These are phyloP conservation scores for Pseudonectria buxi DNA, from an alignment of 2,329 filamentous ascomycete species.

Conservation along the genomic window DNA sequence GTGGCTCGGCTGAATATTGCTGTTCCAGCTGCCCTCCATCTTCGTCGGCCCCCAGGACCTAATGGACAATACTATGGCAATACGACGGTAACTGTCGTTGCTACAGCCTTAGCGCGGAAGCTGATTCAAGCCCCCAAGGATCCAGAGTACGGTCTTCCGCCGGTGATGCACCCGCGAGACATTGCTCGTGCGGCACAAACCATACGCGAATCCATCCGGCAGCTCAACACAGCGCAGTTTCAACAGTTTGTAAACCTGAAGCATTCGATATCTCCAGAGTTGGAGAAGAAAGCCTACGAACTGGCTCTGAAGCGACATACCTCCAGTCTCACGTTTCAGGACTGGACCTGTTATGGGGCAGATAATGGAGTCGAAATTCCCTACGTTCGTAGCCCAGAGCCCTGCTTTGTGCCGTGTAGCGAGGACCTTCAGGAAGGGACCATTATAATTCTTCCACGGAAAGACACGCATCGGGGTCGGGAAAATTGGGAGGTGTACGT, in stretches of 20 bases:
- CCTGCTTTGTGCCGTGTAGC: constrained; percentile 9
- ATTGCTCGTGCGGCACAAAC: constrained; percentile 2
- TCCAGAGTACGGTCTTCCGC: not conserved
- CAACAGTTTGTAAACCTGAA: constrained; percentile 12
- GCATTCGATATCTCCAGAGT: constrained; percentile 1
- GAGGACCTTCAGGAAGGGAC: constrained; percentile 11
- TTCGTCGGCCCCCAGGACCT: not conserved
- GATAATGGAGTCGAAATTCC: constrained; percentile 4
- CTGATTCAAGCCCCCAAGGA: constrained; percentile 2
- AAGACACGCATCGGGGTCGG: not conserved
- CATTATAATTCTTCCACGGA: constrained; percentile 14
- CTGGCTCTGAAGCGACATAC: constrained; percentile 8
- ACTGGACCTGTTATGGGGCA: constrained; percentile 13
- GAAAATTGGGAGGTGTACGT: constrained; percentile 11
- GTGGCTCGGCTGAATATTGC: constrained; percentile 4
- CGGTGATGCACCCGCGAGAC: not conserved
- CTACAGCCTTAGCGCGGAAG: constrained; percentile 1
- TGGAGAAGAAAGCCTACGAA: constrained; percentile 6
- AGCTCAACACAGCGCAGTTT: constrained; percentile 5
- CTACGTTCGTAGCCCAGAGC: not conserved
- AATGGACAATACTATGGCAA: constrained; percentile 11
- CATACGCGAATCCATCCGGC: constrained; percentile 2
- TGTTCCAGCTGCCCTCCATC: constrained; percentile 4
- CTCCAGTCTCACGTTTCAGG: constrained; percentile 11
- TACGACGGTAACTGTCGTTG: constrained; percentile 8